Conservation (phyloP, 2,329 filamentous ascomycete species). For the Paecilomyces sp. region DNA sequence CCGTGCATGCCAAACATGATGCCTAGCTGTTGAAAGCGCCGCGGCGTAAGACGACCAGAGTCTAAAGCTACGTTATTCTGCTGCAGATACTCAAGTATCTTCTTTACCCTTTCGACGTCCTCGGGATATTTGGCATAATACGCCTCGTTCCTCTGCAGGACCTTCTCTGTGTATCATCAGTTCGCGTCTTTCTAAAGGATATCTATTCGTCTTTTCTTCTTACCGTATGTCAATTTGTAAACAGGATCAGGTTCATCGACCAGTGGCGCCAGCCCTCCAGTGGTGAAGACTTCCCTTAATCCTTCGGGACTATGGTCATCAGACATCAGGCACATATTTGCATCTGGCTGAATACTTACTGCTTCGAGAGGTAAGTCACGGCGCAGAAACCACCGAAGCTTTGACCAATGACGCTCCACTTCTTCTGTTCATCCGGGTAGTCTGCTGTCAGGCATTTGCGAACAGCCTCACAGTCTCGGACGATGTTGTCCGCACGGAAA, state of each 20-base stretch:
- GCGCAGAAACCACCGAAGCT: constrained; percentile 86
- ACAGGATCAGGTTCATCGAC: constrained; percentile 65
- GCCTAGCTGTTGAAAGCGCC: constrained; percentile 70
- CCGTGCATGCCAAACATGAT: constrained; percentile 71
- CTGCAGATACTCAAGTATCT: constrained; percentile 59
- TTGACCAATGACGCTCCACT: constrained; percentile 84
- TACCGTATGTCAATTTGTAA: constrained; percentile 62
- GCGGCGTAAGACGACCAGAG: constrained; percentile 62
- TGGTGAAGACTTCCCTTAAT: constrained; percentile 74
- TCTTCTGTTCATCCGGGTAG: constrained; percentile 61
- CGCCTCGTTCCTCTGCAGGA: constrained; percentile 62
- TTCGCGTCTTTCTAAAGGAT: not conserved
- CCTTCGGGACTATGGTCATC: constrained; percentile 53
- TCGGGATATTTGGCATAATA: constrained; percentile 85
- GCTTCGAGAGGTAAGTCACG: constrained; percentile 75
- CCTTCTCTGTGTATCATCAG: constrained; percentile 42
- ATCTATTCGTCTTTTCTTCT: constrained; percentile 8
- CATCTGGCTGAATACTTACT: constrained; percentile 27
- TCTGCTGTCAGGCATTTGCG: constrained; percentile 65
- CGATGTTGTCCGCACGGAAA: constrained; percentile 86
- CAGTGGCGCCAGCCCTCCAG: constrained; percentile 75
- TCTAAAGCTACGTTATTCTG: constrained; percentile 59
- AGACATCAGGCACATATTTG: not conserved
- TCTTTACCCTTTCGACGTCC: constrained; percentile 62
- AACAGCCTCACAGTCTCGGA: constrained; percentile 82